Percentiles rank a stretch among this genome's conserved stretches.
Evolutionary conservation across 768 basidiomycete species (phyloP).

Genomic region (Boletus reticulatus): DNA sequence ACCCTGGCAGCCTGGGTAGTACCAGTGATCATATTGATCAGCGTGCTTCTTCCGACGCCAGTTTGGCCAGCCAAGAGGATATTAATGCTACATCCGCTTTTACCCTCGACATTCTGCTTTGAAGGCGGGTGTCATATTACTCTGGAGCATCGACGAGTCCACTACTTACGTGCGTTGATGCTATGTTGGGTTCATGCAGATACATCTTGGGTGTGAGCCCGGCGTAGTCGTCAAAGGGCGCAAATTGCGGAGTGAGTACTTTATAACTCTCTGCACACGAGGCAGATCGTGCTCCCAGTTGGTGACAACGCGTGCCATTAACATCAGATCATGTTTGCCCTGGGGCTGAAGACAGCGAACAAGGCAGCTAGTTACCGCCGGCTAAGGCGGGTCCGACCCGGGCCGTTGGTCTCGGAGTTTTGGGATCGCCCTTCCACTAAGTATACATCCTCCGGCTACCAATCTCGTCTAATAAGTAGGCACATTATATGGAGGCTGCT

Average conservation of each 20-base stretch:
- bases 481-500: too few species aligned
- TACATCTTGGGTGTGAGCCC: neutral
- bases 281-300: constrained; percentile 17
- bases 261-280: constrained; percentile 17
- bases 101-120: neutral
- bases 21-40: constrained; percentile 28
- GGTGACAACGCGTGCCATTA: neutral
- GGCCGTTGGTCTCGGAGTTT: too few species aligned
- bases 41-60: constrained; percentile 27
- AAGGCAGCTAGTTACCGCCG: too few species aligned
- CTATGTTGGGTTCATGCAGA: neutral
- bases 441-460: too few species aligned
- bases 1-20: constrained; percentile 15
- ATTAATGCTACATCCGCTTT: neutral
- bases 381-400: too few species aligned
- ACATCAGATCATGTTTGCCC: too few species aligned
- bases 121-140: neutral
- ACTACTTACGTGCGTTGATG: constrained; percentile 4
- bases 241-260: neutral
- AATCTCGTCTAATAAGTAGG: too few species aligned
- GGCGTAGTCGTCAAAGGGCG: constrained; percentile 1
- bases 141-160: neutral
- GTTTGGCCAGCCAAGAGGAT: constrained; percentile 28
- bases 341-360: too few species aligned
- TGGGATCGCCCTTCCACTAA: too few species aligned